These are phyloP conservation scores for Thermomucor indicae-seudaticae DNA, from an alignment of 371 early-diverging fungal genomes.

Conservation along the genomic window DNA sequence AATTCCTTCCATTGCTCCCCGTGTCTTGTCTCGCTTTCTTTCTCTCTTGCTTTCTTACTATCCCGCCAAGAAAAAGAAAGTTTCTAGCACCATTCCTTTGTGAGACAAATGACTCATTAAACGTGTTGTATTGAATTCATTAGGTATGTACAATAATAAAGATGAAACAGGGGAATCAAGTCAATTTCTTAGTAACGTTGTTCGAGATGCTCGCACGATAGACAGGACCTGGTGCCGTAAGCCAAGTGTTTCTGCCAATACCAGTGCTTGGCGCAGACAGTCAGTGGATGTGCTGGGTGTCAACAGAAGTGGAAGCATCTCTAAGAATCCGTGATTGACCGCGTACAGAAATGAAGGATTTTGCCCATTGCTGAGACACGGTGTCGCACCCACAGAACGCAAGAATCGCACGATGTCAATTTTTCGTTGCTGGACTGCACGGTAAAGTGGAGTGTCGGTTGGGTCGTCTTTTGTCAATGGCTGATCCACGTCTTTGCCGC, in stretches of 20 bases:
- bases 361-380: constrained; percentile 20
- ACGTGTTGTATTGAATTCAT: no score
- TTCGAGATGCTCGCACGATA: not conserved
- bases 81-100: no score
- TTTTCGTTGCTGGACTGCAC: constrained; percentile 42
- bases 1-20: not conserved
- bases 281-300: constrained; percentile 26
- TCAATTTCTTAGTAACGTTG: no score
- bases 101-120: no score
- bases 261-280: constrained; percentile 5
- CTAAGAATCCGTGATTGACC: constrained; percentile 37
- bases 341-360: constrained; percentile 40
- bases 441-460: constrained; percentile 17
- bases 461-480: constrained; percentile 1
- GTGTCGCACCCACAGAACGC: constrained; percentile 17
- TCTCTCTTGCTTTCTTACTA: no score
- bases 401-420: constrained; percentile 36
- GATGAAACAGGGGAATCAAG: no score
- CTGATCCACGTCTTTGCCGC: constrained; percentile 14
- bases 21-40: not conserved
- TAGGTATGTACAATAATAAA: no score
- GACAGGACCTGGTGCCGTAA: not conserved
- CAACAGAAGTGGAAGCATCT: constrained; percentile 32
- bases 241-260: constrained; percentile 4
- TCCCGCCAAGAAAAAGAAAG: no score